Base-by-base conservation (phyloP, 164 flowering plant genomes). In the Vitis labrusca region DNA sequence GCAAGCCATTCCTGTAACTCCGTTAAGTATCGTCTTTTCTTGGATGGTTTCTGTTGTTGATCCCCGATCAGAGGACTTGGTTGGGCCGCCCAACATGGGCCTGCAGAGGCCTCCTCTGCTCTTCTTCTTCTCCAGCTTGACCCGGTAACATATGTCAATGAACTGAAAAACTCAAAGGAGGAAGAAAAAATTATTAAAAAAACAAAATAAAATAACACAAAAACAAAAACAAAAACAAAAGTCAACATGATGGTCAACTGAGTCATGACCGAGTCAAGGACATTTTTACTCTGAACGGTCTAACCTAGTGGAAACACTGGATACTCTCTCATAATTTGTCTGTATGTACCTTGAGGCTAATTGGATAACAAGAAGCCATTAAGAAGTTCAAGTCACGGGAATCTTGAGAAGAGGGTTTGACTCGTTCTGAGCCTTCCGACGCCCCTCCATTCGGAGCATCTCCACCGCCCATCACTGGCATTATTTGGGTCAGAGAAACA, bases 1-100 rank as follows among this genome's bases (percentile, higher is more conserved):
- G 77, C 44, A 74, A 0, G 81, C 98, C 83, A 78, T 74, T 11
- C 98, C 98, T 3, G 98, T 85, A 32, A 91, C 74, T 15, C 88
- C 88, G 55, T 77, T 73, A 48, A 91, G 67, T 11, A 93, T 85
- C 3, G 85, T 80, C 10, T 85, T 78, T n/a, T 85, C 87, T 50
- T 81, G 78, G 12, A 37, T 30, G 23, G n/a, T 32, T 12, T 30
- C n/a, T 30, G 69, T 64, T 17, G 60, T 30, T 4, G 70, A 52
- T 50, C 50, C 16, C 29, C 63, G 66, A 54, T 75, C 73, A 1
- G 75, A 63, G 49, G 61, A 57, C 14, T 54, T 10, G 7, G 55
- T 50, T 17, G 66, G 55, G 3, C 17, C 44, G 23, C 56, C 61
- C 15, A 85, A 27, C 8, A 77, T 65, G 4, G 64, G 52, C 23